phyloP scores from a whole-genome alignment of 2,329 filamentous ascomycete species.

The Trichoderma hamatum region DNA sequence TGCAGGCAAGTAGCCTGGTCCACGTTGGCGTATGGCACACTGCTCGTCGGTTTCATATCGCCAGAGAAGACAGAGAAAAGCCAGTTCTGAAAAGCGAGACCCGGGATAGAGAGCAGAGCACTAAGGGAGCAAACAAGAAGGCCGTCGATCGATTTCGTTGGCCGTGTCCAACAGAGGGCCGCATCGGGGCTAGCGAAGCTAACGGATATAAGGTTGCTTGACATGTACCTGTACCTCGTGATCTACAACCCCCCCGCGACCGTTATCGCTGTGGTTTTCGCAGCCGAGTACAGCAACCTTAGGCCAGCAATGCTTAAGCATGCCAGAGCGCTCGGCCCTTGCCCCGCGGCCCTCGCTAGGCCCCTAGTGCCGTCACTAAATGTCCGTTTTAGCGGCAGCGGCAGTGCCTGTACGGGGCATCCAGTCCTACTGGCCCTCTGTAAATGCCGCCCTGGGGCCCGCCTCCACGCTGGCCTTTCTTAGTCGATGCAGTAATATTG shows the following conservation, averaged over 20 bases:
- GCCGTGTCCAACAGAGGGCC: not conserved
- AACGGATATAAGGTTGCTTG: not conserved
- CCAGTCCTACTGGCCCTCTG: not conserved
- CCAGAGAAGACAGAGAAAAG: not conserved
- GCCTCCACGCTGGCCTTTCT: constrained; percentile 20
- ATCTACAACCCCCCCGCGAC: not conserved
- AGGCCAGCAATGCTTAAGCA: not conserved
- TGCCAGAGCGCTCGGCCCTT: constrained; percentile 10
- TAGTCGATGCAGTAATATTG: constrained; percentile 27
- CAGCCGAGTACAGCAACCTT: not conserved
- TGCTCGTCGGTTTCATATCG: not conserved
- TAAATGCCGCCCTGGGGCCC: not conserved
- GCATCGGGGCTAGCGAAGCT: not conserved
- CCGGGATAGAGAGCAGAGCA: not conserved
- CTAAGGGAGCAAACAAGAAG: not conserved
- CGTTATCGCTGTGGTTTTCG: not conserved
- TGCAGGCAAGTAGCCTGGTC: not conserved
- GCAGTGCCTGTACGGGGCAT: not conserved
- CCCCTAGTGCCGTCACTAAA: constrained; percentile 3
- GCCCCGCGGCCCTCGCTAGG: not conserved
- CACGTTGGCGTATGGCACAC: not conserved
- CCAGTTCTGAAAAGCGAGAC: not conserved
- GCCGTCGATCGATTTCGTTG: not conserved
- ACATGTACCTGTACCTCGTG: not conserved
- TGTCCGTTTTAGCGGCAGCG: not conserved